phyloP scores from a whole-genome alignment of 2,329 filamentous ascomycete genomes.

The Alternaria arbusti region DNA sequence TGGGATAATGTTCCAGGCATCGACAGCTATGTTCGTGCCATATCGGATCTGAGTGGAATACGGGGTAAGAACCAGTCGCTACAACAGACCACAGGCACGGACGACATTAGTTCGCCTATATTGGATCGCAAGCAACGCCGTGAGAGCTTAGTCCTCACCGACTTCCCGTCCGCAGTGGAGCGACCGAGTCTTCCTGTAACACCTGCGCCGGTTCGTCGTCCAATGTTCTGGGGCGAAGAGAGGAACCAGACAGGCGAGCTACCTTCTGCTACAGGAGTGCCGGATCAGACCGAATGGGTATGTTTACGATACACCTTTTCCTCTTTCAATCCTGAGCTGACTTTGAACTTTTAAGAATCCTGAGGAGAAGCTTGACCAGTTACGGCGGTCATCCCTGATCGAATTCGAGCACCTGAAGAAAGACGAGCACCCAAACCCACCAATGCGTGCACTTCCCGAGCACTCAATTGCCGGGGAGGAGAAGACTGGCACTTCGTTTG shows the following conservation, averaged over 20 bases:
- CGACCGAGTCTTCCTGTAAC: conserved; percentile 90
- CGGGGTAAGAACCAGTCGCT: conserved; percentile 55
- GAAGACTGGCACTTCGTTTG: background rate
- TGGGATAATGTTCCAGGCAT: conserved; percentile 95
- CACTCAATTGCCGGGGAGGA: conserved; percentile 34
- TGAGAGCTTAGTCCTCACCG: conserved; percentile 74
- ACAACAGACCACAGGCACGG: conserved; percentile 29
- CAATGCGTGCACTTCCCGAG: conserved; percentile 45
- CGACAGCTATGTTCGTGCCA: conserved; percentile 79
- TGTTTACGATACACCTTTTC: conserved; percentile 60
- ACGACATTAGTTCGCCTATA: conserved; percentile 43
- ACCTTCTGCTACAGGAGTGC: conserved; percentile 81
- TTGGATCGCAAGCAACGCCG: conserved; percentile 49
- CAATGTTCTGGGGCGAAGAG: conserved; percentile 71
- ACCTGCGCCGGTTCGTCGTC: conserved; percentile 76
- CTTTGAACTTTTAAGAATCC: conserved; percentile 52
- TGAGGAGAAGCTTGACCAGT: conserved; percentile 53
- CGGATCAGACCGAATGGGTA: conserved; percentile 92
- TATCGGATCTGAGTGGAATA: conserved; percentile 67
- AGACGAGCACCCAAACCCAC: conserved; percentile 38
- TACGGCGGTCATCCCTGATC: conserved; percentile 54
- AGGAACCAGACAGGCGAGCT: conserved; percentile 65
- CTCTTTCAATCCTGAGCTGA: conserved; percentile 38
- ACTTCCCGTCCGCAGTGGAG: conserved; percentile 84
- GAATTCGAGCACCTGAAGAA: conserved; percentile 50